Percentiles rank a stretch among this genome's conserved stretches.
These are phyloP conservation scores for Candida ponderosae DNA, from an alignment of 805 yeast genomes.

Conservation along the genomic window DNA sequence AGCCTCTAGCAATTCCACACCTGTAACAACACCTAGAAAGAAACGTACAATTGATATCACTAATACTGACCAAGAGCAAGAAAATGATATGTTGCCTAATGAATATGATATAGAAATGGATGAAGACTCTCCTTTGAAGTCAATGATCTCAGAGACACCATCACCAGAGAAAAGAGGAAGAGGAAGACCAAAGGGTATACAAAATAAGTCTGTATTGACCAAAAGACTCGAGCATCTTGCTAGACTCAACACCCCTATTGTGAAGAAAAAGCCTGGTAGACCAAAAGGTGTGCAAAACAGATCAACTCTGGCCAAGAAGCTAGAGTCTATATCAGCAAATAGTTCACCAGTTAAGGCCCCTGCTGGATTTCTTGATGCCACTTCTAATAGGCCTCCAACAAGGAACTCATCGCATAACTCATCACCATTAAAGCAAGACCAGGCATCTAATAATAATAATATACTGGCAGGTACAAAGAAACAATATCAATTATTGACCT, in stretches of 20 bases:
- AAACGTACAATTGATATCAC: not conserved
- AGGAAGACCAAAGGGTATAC: constrained; percentile 16
- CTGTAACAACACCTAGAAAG: constrained; percentile 12
- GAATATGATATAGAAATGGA: no score
- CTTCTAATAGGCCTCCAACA: constrained; percentile 2
- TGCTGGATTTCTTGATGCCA: not conserved
- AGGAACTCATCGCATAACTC: not conserved
- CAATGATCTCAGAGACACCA: not conserved
- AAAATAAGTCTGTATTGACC: constrained; percentile 13
- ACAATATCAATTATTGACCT: constrained; percentile 26
- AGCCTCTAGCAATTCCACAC: constrained; percentile 6
- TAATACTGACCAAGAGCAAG: constrained; percentile 1
- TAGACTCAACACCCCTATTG: no score
- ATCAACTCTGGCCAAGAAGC: no score
- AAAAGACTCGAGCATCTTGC: constrained; percentile 19
- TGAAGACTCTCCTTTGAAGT: constrained; percentile 3
- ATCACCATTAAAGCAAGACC: not conserved
- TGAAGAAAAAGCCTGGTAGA: constrained; percentile 3
- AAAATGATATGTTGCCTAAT: no score
- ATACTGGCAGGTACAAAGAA: constrained; percentile 6
- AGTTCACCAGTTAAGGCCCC: not conserved
- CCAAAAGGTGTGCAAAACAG: no score
- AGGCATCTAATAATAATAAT: constrained; percentile 11
- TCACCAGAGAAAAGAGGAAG: constrained; percentile 8
- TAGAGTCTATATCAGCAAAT: constrained; percentile 1